Conservation (phyloP, 2,329 filamentous ascomycete species). For the Daldinia eschscholtzii region DNA sequence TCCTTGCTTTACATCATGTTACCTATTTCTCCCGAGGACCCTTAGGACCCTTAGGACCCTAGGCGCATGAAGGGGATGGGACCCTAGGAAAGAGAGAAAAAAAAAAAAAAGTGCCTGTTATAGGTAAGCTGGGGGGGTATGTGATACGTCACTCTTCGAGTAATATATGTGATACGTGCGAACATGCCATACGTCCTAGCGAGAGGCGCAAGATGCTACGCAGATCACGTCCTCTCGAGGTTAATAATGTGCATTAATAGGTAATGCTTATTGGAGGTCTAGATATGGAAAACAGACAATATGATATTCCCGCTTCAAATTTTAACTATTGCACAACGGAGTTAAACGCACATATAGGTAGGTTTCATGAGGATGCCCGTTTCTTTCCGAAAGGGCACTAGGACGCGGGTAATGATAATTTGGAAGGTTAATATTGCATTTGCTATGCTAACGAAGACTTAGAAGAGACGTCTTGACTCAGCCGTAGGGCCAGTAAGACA, state of each 20-base stretch:
- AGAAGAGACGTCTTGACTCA: constrained; percentile 22
- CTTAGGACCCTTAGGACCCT: constrained; percentile 24
- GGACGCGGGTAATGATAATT: not conserved
- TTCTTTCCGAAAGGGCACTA: not conserved
- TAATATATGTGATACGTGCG: constrained; percentile 34
- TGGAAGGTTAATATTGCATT: constrained; percentile 20
- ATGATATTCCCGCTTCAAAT: constrained; percentile 8
- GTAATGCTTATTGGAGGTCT: no score
- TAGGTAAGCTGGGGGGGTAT: not conserved
- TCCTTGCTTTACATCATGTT: not conserved
- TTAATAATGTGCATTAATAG: not conserved
- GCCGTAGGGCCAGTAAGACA: constrained; percentile 2
- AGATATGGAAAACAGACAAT: constrained; percentile 19
- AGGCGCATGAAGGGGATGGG: constrained; percentile 26
- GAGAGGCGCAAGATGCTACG: constrained; percentile 13
- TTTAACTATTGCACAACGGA: not conserved
- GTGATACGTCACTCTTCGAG: not conserved
- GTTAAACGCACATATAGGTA: not conserved
- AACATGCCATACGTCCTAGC: constrained; percentile 22
- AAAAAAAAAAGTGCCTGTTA: not conserved
- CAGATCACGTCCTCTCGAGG: constrained; percentile 11
- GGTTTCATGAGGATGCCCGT: not conserved
- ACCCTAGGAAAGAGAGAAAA: constrained; percentile 9
- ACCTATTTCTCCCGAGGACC: not conserved
- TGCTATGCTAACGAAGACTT: constrained; percentile 31